Percentiles rank a stretch among this genome's conserved stretches.
Evolutionary conservation across 441 rosid species (phyloP).

Genomic region (Biscutella laevigata): DNA sequence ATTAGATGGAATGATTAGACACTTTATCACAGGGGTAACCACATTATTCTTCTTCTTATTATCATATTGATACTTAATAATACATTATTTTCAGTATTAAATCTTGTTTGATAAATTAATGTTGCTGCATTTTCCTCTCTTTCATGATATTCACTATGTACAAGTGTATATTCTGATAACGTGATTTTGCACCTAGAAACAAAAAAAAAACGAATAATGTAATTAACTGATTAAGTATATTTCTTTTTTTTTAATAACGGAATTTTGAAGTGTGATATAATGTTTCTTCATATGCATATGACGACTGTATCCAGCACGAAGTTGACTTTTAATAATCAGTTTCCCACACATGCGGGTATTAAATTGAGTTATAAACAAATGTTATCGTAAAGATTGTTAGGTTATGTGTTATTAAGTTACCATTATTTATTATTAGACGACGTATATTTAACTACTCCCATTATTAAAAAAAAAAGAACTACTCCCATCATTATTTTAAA

Average conservation of each 20-base stretch:
- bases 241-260: not conserved
- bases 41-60: too few relatives aligned
- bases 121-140: too few relatives aligned
- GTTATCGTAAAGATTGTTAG: slow-evolving; percentile 1
- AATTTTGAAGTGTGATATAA: not conserved
- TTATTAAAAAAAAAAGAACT: too few relatives aligned
- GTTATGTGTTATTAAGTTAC: not conserved
- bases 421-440: not conserved
- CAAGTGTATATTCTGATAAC: too few relatives aligned
- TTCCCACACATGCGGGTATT: slow-evolving; percentile 20
- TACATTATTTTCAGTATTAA: not conserved
- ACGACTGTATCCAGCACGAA: slow-evolving; percentile 26
- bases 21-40: too few relatives aligned
- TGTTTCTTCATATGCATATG: slow-evolving; percentile 16
- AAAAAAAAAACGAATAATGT: slow-evolving; percentile 5
- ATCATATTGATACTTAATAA: not conserved
- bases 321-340: slow-evolving; percentile 23
- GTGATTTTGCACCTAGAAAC: too few relatives aligned
- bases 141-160: too few relatives aligned
- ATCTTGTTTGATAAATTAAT: not conserved
- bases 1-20: slow-evolving; percentile 25
- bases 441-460: slow-evolving; percentile 14
- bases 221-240: not conserved
- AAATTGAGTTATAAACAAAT: not conserved
- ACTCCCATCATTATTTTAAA: too few relatives aligned